Conservation (phyloP, 352 stramenopile genomes). For the Globisporangium paddicum region DNA sequence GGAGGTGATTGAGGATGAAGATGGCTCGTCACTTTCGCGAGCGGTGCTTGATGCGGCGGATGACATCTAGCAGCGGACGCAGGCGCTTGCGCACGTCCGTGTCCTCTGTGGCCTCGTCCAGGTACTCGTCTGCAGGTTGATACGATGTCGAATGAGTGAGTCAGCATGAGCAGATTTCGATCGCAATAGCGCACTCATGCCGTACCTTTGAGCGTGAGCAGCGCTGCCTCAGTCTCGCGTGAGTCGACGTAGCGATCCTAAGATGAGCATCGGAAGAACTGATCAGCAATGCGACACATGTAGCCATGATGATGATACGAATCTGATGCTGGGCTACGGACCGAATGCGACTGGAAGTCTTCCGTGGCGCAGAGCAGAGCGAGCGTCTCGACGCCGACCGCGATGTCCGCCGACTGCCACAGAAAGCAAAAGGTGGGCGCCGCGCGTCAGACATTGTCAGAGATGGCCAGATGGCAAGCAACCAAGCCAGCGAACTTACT, state of each 20-base stretch:
- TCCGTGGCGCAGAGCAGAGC: constrained; percentile 77
- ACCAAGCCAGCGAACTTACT: constrained; percentile 10
- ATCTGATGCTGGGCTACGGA: constrained; percentile 10
- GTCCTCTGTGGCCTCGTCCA: constrained; percentile 60
- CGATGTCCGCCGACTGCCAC: constrained; percentile 37
- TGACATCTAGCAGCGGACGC: constrained; percentile 63
- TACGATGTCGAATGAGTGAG: not conserved
- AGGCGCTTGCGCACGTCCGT: constrained; percentile 63
- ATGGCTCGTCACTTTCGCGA: constrained; percentile 8
- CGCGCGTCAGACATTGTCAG: too few species aligned
- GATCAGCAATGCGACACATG: not conserved
- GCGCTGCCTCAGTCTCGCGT: constrained; percentile 43
- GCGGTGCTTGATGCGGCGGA: constrained; percentile 24
- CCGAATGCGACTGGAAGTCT: constrained; percentile 73
- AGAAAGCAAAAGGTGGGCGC: too few species aligned
- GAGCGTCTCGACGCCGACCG: constrained; percentile 61
- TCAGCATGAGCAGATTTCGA: not conserved
- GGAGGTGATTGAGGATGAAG: not conserved
- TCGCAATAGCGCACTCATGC: not conserved
- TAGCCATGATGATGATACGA: not conserved
- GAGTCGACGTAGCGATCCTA: constrained; percentile 60
- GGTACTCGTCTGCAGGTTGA: constrained; percentile 50
- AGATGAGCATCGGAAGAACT: not conserved
- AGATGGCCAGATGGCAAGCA: not conserved
- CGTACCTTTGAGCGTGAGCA: constrained; percentile 53